These are phyloP conservation scores for Bruguiera hainesii DNA, from an alignment of 441 rosid genomes.

Conservation along the genomic window DNA sequence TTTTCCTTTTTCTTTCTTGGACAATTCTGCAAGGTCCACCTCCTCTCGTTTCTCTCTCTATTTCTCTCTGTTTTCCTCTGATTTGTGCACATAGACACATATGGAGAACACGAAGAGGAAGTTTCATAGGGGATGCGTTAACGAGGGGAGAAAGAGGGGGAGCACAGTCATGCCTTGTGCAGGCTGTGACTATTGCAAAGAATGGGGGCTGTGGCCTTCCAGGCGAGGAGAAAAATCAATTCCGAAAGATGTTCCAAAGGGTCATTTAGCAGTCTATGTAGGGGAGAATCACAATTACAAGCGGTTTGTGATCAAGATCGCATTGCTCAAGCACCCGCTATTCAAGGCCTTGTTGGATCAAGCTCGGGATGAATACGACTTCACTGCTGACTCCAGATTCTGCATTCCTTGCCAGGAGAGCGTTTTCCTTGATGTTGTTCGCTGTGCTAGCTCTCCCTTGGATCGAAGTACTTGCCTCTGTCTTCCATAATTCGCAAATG, in stretches of 20 bases:
- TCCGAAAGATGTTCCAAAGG: constrained; percentile 88
- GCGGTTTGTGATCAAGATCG: constrained; percentile 68
- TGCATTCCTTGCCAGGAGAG: constrained; percentile 81
- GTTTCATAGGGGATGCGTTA: constrained; percentile 39
- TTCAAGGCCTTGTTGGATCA: constrained; percentile 78
- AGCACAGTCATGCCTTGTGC: constrained; percentile 43
- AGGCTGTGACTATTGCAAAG: constrained; percentile 48
- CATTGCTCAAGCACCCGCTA: constrained; percentile 69
- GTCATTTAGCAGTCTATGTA: constrained; percentile 83
- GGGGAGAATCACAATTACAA: constrained; percentile 48
- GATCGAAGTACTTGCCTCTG: constrained; percentile 31
- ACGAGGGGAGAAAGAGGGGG: constrained; percentile 57
- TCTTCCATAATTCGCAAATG: constrained; percentile 21
- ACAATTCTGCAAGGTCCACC: constrained; percentile 1
- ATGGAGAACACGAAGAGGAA: constrained; percentile 39
- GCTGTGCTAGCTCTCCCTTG: constrained; percentile 49
- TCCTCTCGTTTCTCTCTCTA: constrained; percentile 12
- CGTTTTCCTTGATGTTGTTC: constrained; percentile 65
- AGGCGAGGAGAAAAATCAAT: constrained; percentile 42
- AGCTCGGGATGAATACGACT: constrained; percentile 71
- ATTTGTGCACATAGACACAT: background rate
- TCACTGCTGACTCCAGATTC: constrained; percentile 58
- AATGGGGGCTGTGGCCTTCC: constrained; percentile 45
- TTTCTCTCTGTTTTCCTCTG: background rate
- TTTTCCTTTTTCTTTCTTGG: constrained; percentile 14